Conservation (phyloP, 371 early-diverging fungal genomes). For the Batkoa obscura region DNA sequence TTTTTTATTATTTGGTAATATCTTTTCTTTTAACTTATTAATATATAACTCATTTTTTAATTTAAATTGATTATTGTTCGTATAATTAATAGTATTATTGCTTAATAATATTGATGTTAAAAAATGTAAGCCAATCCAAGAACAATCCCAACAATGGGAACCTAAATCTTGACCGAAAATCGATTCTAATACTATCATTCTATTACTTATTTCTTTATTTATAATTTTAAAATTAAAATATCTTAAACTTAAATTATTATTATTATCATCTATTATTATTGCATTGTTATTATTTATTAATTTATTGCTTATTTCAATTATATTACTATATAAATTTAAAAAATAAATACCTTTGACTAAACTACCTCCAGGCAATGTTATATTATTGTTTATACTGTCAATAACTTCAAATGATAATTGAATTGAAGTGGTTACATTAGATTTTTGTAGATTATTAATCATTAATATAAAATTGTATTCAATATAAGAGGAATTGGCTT, state of each 20-base stretch:
- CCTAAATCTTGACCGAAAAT: slow-evolving; percentile 2
- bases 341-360: background rate
- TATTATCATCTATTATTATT: background rate
- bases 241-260: background rate
- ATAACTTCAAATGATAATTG: background rate
- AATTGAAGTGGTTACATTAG: background rate
- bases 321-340: background rate
- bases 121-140: background rate
- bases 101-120: background rate
- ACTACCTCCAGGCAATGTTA: background rate
- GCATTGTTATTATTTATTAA: background rate
- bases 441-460: background rate
- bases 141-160: slow-evolving; percentile 3
- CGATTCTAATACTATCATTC: background rate
- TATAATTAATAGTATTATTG: background rate
- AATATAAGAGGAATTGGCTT: background rate
- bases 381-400: background rate
- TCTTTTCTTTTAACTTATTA: background rate
- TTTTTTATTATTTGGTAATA: background rate
- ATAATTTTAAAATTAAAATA: background rate
- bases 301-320: background rate
- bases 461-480: background rate
- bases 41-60: background rate
- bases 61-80: background rate
- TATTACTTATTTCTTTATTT: background rate